A percentile compares a stretch with the other conserved stretches of the same genome.
These are phyloP conservation scores for Acephala macrosclerotiorum DNA, from an alignment of 2,329 filamentous ascomycete genomes.

Conservation along the genomic window DNA sequence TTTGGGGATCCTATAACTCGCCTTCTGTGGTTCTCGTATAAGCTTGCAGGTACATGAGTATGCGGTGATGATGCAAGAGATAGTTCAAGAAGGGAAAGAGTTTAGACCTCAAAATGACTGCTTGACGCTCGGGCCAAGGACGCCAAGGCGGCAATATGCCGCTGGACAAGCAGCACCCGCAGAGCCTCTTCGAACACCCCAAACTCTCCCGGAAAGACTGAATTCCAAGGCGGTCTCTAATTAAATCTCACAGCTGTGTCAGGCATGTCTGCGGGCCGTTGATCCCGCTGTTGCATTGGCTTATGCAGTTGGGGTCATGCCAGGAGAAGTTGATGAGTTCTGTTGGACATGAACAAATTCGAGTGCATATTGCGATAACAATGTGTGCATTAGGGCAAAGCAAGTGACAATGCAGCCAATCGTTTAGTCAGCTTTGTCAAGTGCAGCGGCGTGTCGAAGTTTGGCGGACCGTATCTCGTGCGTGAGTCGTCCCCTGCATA, in stretches of 20 bases:
- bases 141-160: slow-evolving; percentile 13
- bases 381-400: slow-evolving; percentile 14
- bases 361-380: slow-evolving; percentile 16
- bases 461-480: slow-evolving; percentile 14
- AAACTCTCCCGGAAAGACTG: slow-evolving; percentile 3
- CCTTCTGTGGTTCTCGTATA: not conserved
- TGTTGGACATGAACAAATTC: slow-evolving; percentile 2
- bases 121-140: slow-evolving; percentile 14
- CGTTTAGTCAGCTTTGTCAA: slow-evolving; percentile 15
- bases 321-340: not conserved
- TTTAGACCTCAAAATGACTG: slow-evolving; percentile 5
- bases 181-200: slow-evolving; percentile 27
- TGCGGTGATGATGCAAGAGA: slow-evolving; percentile 5
- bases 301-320: slow-evolving; percentile 26
- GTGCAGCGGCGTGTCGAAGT: slow-evolving; percentile 14
- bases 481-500: slow-evolving; percentile 24
- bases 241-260: slow-evolving; percentile 20
- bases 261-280: slow-evolving; percentile 31
- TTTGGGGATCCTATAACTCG: not conserved
- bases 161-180: slow-evolving; percentile 14
- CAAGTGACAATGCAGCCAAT: slow-evolving; percentile 16
- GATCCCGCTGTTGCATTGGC: slow-evolving; percentile 31
- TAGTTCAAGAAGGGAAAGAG: not conserved
- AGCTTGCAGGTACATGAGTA: not conserved
- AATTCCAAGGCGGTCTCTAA: slow-evolving; percentile 2